These are phyloP conservation scores for Podaxis mareebaensis DNA, from an alignment of 768 basidiomycete genomes.

Conservation along the genomic window DNA sequence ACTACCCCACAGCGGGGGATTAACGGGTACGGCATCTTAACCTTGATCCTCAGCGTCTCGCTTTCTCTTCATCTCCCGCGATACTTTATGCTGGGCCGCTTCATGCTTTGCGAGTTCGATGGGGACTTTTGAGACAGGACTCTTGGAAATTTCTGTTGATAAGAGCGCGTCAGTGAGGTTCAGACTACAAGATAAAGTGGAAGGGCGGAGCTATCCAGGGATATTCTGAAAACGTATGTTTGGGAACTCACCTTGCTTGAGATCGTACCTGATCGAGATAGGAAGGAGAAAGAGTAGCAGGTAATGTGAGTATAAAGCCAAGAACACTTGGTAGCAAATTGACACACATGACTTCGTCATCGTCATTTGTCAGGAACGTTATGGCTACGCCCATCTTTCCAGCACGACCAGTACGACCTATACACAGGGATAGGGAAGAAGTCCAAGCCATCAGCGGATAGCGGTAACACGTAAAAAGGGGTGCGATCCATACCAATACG, in stretches of 20 bases:
- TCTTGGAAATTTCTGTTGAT: conserved; percentile 83
- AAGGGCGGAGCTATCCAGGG: neutral
- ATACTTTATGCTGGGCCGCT: conserved; percentile 86
- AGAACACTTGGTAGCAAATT: conserved; percentile 20
- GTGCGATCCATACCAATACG: conserved; percentile 74
- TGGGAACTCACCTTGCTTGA: conserved; percentile 75
- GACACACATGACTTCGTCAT: conserved; percentile 94
- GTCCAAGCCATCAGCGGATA: conserved; percentile 7
- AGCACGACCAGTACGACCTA: conserved; percentile 96
- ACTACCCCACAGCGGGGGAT: neutral
- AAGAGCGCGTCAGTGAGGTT: neutral
- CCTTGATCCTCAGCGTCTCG: conserved; percentile 80
- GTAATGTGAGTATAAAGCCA: conserved; percentile 17
- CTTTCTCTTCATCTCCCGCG: conserved; percentile 94
- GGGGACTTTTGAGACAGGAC: conserved; percentile 88
- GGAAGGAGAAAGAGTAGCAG: conserved; percentile 19
- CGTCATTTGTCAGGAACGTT: conserved; percentile 94
- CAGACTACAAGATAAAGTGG: neutral
- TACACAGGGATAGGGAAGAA: conserved; percentile 13
- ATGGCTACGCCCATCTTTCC: conserved; percentile 93
- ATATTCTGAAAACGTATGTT: neutral
- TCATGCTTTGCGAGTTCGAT: conserved; percentile 89
- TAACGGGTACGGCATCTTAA: conserved; percentile 23
- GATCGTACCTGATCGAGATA: conserved; percentile 73
- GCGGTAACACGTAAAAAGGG: conserved; percentile 20